phyloP scores from a whole-genome alignment of 495 filamentous ascomycete genomes.

The Lasiosphaeria miniovina region DNA sequence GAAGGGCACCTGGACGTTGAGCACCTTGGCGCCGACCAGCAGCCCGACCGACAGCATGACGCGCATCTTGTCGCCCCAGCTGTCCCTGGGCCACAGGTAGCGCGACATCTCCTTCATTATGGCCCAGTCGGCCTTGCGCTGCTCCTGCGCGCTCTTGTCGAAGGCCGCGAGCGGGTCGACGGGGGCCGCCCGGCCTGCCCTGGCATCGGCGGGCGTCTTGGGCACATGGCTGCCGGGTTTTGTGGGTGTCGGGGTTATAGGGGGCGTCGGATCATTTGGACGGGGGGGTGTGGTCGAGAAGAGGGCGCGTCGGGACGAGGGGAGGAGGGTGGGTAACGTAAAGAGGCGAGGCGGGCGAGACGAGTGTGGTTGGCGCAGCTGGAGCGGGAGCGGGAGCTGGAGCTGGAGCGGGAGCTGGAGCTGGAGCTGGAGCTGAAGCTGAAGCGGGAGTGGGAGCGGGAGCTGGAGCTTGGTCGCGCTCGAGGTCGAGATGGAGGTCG shows the following conservation, averaged over 20 bases:
- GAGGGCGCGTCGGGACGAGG: conserved; percentile 18
- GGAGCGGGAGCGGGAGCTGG: too few species aligned
- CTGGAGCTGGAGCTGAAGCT: too few species aligned
- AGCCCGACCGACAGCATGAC: conserved; percentile 78
- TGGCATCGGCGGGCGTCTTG: background rate
- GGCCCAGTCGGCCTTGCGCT: conserved; percentile 94
- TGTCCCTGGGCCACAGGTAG: conserved; percentile 96
- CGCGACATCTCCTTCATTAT: conserved; percentile 97
- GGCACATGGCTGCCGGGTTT: conserved; percentile 8
- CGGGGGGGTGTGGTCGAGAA: conserved; percentile 22
- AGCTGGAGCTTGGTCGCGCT: too few species aligned
- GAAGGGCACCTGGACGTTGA: conserved; percentile 97
- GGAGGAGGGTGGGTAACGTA: conserved; percentile 1
- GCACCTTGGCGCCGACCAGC: conserved; percentile 84
- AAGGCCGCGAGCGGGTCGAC: conserved; percentile 32
- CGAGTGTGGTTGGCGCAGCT: conserved; percentile 3
- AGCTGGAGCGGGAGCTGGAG: too few species aligned
- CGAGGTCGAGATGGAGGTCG: too few species aligned
- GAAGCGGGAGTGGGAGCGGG: too few species aligned
- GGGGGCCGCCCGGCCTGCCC: conserved; percentile 7
- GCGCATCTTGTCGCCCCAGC: conserved; percentile 74
- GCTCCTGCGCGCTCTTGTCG: conserved; percentile 69
- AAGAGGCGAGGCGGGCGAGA: conserved; percentile 3
- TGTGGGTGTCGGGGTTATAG: background rate
- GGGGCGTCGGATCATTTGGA: background rate